phyloP scores from a whole-genome alignment of 2,329 filamentous ascomycete genomes.

The Aspergillus sp. region DNA sequence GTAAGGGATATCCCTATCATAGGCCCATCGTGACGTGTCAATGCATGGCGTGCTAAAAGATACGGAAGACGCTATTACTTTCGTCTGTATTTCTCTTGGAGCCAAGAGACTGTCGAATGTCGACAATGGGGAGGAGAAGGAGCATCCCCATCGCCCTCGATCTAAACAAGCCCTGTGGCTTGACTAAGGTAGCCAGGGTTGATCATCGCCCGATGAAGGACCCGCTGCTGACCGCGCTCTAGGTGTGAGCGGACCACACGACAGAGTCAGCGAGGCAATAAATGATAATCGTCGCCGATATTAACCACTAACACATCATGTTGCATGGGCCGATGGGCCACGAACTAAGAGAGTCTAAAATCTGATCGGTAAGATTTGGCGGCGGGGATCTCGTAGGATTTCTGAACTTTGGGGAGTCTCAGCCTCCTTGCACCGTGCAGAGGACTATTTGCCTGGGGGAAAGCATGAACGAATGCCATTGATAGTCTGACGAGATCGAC shows the following conservation, averaged over 20 bases:
- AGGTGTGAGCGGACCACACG: background rate
- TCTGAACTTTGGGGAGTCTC: background rate
- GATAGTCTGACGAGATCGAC: too few species aligned
- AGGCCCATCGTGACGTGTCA: background rate
- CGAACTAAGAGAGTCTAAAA: background rate
- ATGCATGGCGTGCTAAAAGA: background rate
- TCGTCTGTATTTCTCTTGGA: background rate
- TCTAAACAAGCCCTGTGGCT: background rate
- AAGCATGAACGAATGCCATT: too few species aligned
- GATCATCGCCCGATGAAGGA: background rate
- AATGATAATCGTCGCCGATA: background rate
- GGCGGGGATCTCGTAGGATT: background rate
- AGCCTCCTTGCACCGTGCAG: background rate
- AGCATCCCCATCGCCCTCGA: too few species aligned
- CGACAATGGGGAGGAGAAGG: background rate
- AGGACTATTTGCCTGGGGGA: background rate
- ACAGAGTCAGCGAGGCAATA: background rate
- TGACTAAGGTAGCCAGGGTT: background rate
- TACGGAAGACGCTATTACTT: background rate
- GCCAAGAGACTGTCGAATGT: background rate
- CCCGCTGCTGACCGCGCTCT: background rate
- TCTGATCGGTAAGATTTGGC: background rate
- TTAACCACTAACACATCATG: too few species aligned
- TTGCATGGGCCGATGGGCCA: too few species aligned
- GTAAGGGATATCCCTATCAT: constrained; percentile 1